phyloP scores from a whole-genome alignment of 768 basidiomycete genomes.

The Clathrus columnatus region DNA sequence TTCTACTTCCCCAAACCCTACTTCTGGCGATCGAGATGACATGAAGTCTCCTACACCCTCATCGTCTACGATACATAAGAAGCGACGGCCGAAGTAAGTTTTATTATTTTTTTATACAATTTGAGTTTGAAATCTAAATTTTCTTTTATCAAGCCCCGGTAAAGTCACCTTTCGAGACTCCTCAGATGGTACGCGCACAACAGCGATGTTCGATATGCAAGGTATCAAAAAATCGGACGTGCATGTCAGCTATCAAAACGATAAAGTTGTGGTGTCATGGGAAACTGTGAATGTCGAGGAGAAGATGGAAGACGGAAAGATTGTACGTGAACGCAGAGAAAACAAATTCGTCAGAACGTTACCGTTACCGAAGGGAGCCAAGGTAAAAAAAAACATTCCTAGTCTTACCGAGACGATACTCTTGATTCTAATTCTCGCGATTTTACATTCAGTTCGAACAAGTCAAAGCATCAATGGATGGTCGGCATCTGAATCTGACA shows the following conservation, averaged over 20 bases:
- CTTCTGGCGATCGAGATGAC: slow-evolving; percentile 13
- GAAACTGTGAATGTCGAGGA: slow-evolving; percentile 49
- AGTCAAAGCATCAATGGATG: slow-evolving; percentile 58
- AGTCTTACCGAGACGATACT: not conserved
- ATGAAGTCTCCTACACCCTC: slow-evolving; percentile 25
- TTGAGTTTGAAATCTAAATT: slow-evolving; percentile 11
- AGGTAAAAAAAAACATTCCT: slow-evolving; percentile 31
- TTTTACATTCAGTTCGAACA: slow-evolving; percentile 52
- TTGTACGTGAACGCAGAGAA: slow-evolving; percentile 57
- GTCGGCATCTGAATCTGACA: slow-evolving; percentile 49
- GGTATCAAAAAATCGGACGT: slow-evolving; percentile 66
- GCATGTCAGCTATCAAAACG: slow-evolving; percentile 62
- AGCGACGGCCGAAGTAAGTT: slow-evolving; percentile 56
- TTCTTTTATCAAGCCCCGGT: slow-evolving; percentile 10
- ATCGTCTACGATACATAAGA: slow-evolving; percentile 32
- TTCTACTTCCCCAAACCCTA: not conserved
- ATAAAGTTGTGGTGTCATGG: slow-evolving; percentile 60
- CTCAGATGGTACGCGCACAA: slow-evolving; percentile 52
- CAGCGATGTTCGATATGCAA: slow-evolving; percentile 61
- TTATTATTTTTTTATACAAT: not conserved
- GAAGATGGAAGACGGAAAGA: slow-evolving; percentile 48
- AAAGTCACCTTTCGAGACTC: slow-evolving; percentile 64
- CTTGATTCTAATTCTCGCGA: not conserved
- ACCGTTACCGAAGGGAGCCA: slow-evolving; percentile 66
- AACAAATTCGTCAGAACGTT: slow-evolving; percentile 58